phyloP scores from a whole-genome alignment of 169 alveolate genomes.

The Blepharisma undulans region DNA sequence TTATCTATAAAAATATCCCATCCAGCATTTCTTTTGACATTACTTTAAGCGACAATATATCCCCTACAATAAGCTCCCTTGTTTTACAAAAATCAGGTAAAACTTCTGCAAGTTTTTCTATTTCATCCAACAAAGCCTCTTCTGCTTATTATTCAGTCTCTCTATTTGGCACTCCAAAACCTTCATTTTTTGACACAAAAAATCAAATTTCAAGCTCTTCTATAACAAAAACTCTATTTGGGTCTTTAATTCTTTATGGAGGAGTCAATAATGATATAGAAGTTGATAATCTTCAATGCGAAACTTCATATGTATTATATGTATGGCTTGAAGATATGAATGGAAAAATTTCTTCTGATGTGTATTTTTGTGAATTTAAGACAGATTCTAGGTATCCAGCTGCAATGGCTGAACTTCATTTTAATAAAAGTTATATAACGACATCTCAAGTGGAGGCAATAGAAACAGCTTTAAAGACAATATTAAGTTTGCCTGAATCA shows the following conservation, averaged over 20 bases:
- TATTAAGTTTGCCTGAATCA: background rate
- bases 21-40: constrained; percentile 21
- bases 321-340: constrained; percentile 9
- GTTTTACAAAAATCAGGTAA: background rate
- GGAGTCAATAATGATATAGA: background rate
- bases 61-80: constrained; percentile 41
- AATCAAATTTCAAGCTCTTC: background rate
- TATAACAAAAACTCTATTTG: background rate
- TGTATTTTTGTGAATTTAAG: background rate
- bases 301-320: constrained; percentile 12
- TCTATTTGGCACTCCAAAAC: constrained; percentile 51
- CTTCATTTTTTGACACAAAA: constrained; percentile 19
- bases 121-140: constrained; percentile 42
- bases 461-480: background rate
- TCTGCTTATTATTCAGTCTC: constrained; percentile 40
- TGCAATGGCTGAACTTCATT: background rate
- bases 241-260: background rate
- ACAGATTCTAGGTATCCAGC: constrained; percentile 29
- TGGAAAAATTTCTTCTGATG: background rate
- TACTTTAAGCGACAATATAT: constrained; percentile 20
- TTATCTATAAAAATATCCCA: constrained; percentile 12
- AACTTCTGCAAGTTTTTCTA: constrained; percentile 40
- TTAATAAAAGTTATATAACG: constrained; percentile 7
- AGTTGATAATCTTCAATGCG: background rate
- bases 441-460: background rate